Conservation (phyloP, 352 stramenopile genomes). For the Phytophthora litchii region DNA sequence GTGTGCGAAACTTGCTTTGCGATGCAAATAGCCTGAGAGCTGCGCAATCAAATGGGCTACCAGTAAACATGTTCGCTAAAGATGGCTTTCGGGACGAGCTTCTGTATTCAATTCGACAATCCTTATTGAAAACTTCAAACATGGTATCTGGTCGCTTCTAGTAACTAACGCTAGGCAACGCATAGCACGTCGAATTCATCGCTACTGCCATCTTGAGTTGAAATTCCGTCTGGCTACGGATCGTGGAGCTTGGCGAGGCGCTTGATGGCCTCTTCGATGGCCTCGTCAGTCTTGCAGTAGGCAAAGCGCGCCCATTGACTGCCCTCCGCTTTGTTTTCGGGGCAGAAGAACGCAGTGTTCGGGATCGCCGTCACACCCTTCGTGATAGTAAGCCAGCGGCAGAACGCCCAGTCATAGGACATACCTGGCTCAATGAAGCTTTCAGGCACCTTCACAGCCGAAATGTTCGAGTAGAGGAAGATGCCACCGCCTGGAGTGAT, state of each 20-base stretch:
- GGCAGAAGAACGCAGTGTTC: constrained; percentile 91
- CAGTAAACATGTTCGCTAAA: constrained; percentile 19
- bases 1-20: constrained; percentile 2
- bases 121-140: constrained; percentile 1
- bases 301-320: constrained; percentile 91
- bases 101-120: not conserved
- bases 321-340: constrained; percentile 74
- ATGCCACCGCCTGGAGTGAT: constrained; percentile 73
- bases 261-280: constrained; percentile 86
- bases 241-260: constrained; percentile 54
- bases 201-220: not conserved
- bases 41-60: constrained; percentile 1
- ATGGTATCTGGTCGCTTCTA: constrained; percentile 4
- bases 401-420: constrained; percentile 92
- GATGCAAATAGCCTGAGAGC: constrained; percentile 13
- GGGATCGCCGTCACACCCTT: constrained; percentile 94
- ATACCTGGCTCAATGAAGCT: constrained; percentile 54
- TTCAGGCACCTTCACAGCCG: constrained; percentile 56
- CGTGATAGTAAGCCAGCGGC: constrained; percentile 91
- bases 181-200: constrained; percentile 15
- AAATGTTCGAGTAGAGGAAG: constrained; percentile 86
- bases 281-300: constrained; percentile 97
- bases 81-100: not conserved
- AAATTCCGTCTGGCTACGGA: constrained; percentile 10
- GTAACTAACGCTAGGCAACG: not conserved